Evolutionary conservation across 1,284 basidiomycete species (phyloP).

Genomic region (Phlebopus sp.): DNA sequence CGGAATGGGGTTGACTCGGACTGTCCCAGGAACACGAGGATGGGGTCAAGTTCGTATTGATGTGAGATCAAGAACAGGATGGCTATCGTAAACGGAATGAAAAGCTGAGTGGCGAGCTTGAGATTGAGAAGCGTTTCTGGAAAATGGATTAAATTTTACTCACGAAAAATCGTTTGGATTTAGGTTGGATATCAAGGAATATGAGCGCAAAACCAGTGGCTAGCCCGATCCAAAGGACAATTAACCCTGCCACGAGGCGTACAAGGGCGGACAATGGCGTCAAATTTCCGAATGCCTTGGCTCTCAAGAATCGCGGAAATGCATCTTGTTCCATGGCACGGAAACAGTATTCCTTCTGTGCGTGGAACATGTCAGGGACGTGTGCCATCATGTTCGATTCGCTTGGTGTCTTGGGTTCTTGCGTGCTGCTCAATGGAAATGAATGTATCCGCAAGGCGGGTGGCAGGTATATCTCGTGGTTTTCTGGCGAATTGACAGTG

Average conservation of each 20-base stretch:
- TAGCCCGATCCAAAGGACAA: conserved; percentile 90
- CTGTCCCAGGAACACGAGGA: conserved; percentile 82
- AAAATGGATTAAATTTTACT: conserved; percentile 37
- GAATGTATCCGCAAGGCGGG: conserved; percentile 78
- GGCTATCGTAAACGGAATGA: conserved; percentile 92
- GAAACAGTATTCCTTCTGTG: conserved; percentile 97
- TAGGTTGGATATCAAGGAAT: conserved; percentile 89
- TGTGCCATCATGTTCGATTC: conserved; percentile 81
- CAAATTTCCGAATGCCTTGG: conserved; percentile 96
- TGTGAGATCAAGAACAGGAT: conserved; percentile 89
- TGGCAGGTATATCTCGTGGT: conserved; percentile 94
- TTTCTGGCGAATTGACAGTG: conserved; percentile 63
- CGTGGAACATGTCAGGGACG: conserved; percentile 95
- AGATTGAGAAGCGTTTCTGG: conserved; percentile 9
- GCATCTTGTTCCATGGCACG: conserved; percentile 96
- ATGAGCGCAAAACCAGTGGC: conserved; percentile 88
- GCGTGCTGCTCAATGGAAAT: conserved; percentile 68
- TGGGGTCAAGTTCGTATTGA: conserved; percentile 94
- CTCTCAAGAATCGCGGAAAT: conserved; percentile 93
- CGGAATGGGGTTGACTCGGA: conserved; percentile 92
- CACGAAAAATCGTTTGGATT: conserved; percentile 91
- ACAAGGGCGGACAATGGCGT: conserved; percentile 88
- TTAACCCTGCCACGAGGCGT: conserved; percentile 78
- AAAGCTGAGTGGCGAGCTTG: conserved; percentile 56
- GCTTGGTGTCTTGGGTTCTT: conserved; percentile 67